phyloP scores from a whole-genome alignment of 2,329 filamentous ascomycete genomes.

The Fusarium caatingaense region DNA sequence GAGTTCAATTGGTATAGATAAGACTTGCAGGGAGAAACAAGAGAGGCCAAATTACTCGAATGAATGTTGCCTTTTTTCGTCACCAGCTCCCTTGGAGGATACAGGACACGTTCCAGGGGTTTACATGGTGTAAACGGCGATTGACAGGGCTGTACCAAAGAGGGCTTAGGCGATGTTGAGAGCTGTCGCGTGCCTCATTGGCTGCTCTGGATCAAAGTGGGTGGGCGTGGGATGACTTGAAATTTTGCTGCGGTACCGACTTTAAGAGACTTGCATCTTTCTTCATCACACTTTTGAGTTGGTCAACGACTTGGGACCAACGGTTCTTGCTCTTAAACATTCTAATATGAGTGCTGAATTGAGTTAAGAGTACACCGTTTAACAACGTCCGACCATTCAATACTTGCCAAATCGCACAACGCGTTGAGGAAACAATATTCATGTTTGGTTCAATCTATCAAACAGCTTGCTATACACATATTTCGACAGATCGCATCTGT shows the following conservation, averaged over 20 bases:
- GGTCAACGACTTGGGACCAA: constrained; percentile 1
- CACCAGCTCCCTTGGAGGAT: constrained; percentile 32
- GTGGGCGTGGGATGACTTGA: constrained; percentile 25
- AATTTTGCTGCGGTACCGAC: constrained; percentile 35
- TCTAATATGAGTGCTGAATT: not conserved
- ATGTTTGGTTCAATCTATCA: constrained; percentile 15
- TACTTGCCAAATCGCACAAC: not conserved
- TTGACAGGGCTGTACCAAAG: constrained; percentile 37
- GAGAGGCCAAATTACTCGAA: constrained; percentile 31
- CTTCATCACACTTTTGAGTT: constrained; percentile 20
- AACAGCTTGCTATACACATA: constrained; percentile 26
- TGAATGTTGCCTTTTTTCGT: constrained; percentile 38
- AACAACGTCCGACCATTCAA: not conserved
- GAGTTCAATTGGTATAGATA: constrained; percentile 12
- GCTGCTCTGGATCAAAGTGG: constrained; percentile 32
- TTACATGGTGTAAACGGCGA: constrained; percentile 29
- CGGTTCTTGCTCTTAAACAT: not conserved
- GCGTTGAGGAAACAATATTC: not conserved
- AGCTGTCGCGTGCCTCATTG: constrained; percentile 37
- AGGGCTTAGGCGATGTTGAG: constrained; percentile 20
- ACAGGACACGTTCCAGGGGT: constrained; percentile 38
- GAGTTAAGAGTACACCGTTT: not conserved
- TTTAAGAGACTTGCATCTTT: constrained; percentile 18
- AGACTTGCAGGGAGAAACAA: constrained; percentile 27
- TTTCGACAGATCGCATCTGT: constrained; percentile 25